Evolutionary conservation across 1,284 basidiomycete species (phyloP), one percentile per base, ranked within the genome.

Genomic region (Termitomyces sp.): DNA sequence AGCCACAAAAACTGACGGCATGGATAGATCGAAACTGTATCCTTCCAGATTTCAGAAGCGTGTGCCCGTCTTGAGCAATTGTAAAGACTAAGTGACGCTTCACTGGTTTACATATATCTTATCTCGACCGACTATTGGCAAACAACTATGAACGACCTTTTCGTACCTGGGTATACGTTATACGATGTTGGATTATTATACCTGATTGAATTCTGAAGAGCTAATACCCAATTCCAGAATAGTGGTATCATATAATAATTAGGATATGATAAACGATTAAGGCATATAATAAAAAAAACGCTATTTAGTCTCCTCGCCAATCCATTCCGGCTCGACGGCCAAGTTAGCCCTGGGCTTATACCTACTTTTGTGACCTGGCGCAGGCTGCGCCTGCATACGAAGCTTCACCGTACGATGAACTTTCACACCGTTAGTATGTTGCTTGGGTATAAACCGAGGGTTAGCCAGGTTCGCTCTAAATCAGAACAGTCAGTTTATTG

Each of bases 331-430:
- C 9, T 76, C 68, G 24, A 68, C 56, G 10, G 66, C 53, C 40
- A 76, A 68, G 14, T 64, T 64, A 5, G 75, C 71, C 53, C 66
- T 74, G 1, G 79, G 77, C 3, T 33, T 52, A 61, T 81, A 81
- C 51, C 66, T 72, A 39, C 65, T 54, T 43, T 62, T 62, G 52
- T 61, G 71, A 60, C 66, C 66, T 47, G 24, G 33, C 3, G 57
- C 54, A 39, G 52, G 52, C 11, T 53, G 21, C 13, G 68, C 78
- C 47, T 68, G 73, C 71, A 75, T 73, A 59, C 69, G 74, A 63
- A 60, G 69, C 56, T 72, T 70, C 16, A 77, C 76, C 11, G 64
- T 72, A 48, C 79, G 65, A 60, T 84, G 81, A 13, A 83, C 72
- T 51, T 72, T 67, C n/a, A 81, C 63, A 0, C 69, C 70, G 6